A percentile compares a stretch with the other conserved stretches of the same genome.
phyloP scores from a whole-genome alignment of 306 rosid genomes.

The Casuarina glauca region DNA sequence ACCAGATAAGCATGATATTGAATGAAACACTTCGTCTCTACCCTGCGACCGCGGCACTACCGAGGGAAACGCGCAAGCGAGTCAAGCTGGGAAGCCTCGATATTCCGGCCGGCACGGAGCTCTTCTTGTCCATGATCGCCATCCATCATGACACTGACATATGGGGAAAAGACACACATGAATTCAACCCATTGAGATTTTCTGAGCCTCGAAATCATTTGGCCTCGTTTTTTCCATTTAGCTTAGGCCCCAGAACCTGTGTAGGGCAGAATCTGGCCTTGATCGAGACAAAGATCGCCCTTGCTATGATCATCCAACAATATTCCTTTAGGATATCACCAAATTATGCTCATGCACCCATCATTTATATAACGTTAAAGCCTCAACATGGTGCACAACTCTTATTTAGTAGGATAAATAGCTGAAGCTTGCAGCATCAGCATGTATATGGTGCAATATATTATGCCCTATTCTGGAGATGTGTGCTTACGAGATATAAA shows the following conservation, averaged over 20 bases:
- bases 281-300: conserved; percentile 44
- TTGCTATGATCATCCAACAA: conserved; percentile 42
- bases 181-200: conserved; percentile 60
- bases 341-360: conserved; percentile 49
- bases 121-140: conserved; percentile 27
- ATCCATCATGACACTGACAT: conserved; percentile 43
- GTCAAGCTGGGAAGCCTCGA: conserved; percentile 42
- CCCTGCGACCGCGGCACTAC: conserved; percentile 24
- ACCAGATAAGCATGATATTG: conserved; percentile 44
- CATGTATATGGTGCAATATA: too few relatives aligned
- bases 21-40: conserved; percentile 62
- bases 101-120: conserved; percentile 42
- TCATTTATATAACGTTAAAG: conserved; percentile 27
- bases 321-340: conserved; percentile 50
- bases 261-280: conserved; percentile 54
- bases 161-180: conserved; percentile 59
- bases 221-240: conserved; percentile 51
- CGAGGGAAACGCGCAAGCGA: conserved; percentile 34
- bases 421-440: conserved; percentile 14
- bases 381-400: conserved; percentile 63
- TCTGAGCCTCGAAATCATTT: conserved; percentile 40
- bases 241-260: conserved; percentile 47
- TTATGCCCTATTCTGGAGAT: too few relatives aligned
- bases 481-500: too few relatives aligned
- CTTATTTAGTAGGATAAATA: conserved; percentile 32